Evolutionary conservation across 371 early-diverging fungal species (phyloP).

Genomic region (Lichtheimia ramosa): DNA sequence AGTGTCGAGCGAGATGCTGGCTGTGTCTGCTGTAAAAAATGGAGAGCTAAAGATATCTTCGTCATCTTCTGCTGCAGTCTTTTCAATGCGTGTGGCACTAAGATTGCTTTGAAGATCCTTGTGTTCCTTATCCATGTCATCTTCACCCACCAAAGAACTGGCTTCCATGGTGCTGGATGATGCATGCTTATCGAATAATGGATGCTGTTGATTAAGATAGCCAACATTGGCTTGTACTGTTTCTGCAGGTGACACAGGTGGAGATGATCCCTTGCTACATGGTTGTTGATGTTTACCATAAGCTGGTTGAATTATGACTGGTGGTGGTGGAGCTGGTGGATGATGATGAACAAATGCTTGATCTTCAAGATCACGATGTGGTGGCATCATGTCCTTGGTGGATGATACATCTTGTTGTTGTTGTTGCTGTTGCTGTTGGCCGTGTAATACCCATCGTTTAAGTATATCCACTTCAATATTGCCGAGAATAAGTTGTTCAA

Average conservation of each 20-base stretch:
- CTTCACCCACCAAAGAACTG: too few relatives aligned
- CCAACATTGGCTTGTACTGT: not conserved
- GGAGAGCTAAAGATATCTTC: constrained; percentile 10
- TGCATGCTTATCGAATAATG: not conserved
- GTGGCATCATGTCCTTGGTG: not conserved
- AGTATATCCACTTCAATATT: constrained; percentile 55
- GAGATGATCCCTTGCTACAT: not conserved
- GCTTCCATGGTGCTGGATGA: not conserved
- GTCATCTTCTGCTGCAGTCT: not conserved
- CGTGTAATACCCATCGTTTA: constrained; percentile 50
- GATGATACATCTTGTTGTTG: not conserved
- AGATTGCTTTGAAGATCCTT: too few relatives aligned
- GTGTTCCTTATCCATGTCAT: too few relatives aligned
- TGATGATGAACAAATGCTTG: not conserved
- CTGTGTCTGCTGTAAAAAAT: constrained; percentile 14
- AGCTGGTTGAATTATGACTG: not conserved
- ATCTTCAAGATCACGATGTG: not conserved
- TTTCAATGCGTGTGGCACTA: not conserved
- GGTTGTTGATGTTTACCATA: too few relatives aligned
- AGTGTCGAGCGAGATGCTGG: constrained; percentile 13
- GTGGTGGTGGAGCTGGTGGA: not conserved
- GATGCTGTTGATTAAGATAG: too few relatives aligned
- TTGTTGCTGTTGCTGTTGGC: constrained; percentile 12
- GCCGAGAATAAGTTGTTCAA: constrained; percentile 70
- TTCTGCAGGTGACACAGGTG: not conserved